phyloP scores from a whole-genome alignment of 768 basidiomycete species.

The Cubamyces lactineus region DNA sequence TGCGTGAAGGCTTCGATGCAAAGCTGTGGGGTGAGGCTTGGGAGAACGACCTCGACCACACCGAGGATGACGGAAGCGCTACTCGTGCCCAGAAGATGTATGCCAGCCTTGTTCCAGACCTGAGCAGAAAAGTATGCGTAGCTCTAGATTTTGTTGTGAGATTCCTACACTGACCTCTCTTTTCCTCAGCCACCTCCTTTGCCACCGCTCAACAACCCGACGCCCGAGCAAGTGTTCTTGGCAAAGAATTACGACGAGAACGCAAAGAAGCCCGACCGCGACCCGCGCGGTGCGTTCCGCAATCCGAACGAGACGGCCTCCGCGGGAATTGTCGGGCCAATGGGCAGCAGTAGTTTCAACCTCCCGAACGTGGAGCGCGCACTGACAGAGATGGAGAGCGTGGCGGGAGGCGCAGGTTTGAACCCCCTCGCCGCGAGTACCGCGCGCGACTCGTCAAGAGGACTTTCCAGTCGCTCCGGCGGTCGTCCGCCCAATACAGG shows the following conservation, averaged over 20 bases:
- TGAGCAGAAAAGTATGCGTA: constrained; percentile 65
- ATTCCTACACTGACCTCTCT: too few relatives aligned
- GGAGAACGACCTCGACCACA: constrained; percentile 63
- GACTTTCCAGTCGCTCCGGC: constrained; percentile 25
- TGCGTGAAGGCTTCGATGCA: constrained; percentile 91
- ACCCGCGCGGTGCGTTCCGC: constrained; percentile 87
- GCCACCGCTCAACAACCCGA: constrained; percentile 79
- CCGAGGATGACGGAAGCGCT: constrained; percentile 47
- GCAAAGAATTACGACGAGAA: constrained; percentile 91
- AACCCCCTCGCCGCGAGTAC: constrained; percentile 34
- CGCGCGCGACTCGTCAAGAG: constrained; percentile 40
- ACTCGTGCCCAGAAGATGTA: constrained; percentile 69
- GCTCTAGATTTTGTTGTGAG: constrained; percentile 5
- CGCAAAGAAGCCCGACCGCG: constrained; percentile 85
- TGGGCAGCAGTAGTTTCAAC: constrained; percentile 84
- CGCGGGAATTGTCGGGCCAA: constrained; percentile 89
- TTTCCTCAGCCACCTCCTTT: constrained; percentile 57
- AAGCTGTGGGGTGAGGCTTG: constrained; percentile 78
- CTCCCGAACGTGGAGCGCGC: constrained; percentile 89
- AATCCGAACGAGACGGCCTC: constrained; percentile 66
- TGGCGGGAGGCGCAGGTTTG: constrained; percentile 39
- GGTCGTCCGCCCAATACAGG: constrained; percentile 24
- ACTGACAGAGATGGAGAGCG: constrained; percentile 84
- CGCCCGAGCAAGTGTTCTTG: constrained; percentile 90
- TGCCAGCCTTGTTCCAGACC: constrained; percentile 72